These are phyloP conservation scores for Polytrichum formosum DNA, from an alignment of 225 moss, liverwort and hornwort species.

Conservation along the genomic window DNA sequence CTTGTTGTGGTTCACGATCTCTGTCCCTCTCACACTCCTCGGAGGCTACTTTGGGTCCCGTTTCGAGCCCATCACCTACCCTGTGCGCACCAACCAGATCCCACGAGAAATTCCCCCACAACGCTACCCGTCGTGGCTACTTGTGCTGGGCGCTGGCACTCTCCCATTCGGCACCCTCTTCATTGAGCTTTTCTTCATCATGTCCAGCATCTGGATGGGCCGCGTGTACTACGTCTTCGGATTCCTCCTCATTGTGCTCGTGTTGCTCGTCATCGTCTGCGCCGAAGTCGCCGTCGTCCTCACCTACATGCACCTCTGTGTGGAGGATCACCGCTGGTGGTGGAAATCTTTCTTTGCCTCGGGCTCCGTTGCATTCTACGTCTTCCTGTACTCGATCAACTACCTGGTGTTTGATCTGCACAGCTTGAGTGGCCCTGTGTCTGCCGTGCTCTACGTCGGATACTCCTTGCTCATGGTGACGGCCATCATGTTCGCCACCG, in stretches of 20 bases:
- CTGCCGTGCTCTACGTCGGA: slow-evolving; percentile 54
- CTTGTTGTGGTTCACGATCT: slow-evolving; percentile 68
- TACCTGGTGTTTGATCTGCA: slow-evolving; percentile 60
- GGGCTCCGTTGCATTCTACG: slow-evolving; percentile 65
- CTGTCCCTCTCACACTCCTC: slow-evolving; percentile 61
- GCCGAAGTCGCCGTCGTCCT: slow-evolving; percentile 70
- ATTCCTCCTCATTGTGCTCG: slow-evolving; percentile 66
- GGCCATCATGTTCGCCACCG: slow-evolving; percentile 65
- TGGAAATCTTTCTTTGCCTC: slow-evolving; percentile 81
- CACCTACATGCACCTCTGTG: slow-evolving; percentile 76
- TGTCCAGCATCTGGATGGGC: slow-evolving; percentile 78
- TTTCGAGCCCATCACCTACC: slow-evolving; percentile 50
- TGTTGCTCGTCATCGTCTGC: slow-evolving; percentile 61
- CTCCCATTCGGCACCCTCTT: slow-evolving; percentile 72
- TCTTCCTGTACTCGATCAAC: slow-evolving; percentile 66
- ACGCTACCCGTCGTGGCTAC: slow-evolving; percentile 65
- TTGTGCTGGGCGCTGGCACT: slow-evolving; percentile 67
- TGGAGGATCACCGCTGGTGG: slow-evolving; percentile 82
- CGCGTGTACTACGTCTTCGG: slow-evolving; percentile 76
- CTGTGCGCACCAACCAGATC: slow-evolving; percentile 73
- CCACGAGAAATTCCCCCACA: slow-evolving; percentile 62
- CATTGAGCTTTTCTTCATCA: slow-evolving; percentile 79
- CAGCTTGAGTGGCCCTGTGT: slow-evolving; percentile 45
- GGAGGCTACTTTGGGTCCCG: slow-evolving; percentile 59
- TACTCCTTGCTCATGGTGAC: slow-evolving; percentile 61